These are phyloP conservation scores for Fragaria ananassa DNA, from an alignment of 306 rosid species.

Conservation along the genomic window DNA sequence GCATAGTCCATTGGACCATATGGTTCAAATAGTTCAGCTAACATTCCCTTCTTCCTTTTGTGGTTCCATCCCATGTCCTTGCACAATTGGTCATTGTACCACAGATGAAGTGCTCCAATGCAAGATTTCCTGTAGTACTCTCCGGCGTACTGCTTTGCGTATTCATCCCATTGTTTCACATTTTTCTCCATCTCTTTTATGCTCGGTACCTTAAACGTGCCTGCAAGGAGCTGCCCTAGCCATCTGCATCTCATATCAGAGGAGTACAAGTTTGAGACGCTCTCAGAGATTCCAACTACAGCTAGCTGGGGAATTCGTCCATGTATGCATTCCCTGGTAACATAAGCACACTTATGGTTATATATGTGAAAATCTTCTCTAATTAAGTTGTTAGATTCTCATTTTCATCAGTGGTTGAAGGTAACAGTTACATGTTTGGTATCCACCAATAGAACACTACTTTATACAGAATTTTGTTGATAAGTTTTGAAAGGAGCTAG, in stretches of 20 bases:
- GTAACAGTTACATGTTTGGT: too few relatives aligned
- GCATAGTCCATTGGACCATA: conserved; percentile 58
- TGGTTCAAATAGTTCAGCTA: conserved; percentile 52
- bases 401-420: too few relatives aligned
- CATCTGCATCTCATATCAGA: conserved; percentile 69
- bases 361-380: neutral
- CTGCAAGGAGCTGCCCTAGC: conserved; percentile 37
- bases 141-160: conserved; percentile 33
- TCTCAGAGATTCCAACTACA: conserved; percentile 45
- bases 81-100: conserved; percentile 60
- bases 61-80: conserved; percentile 73
- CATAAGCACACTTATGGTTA: neutral
- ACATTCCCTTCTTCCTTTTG: conserved; percentile 51
- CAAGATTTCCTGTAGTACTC: conserved; percentile 45
- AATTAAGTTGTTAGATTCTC: neutral
- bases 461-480: too few relatives aligned
- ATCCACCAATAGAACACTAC: too few relatives aligned
- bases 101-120: conserved; percentile 43
- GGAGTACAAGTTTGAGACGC: conserved; percentile 43
- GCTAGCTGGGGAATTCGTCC: conserved; percentile 38
- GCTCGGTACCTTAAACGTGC: conserved; percentile 50
- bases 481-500: neutral
- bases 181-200: conserved; percentile 61
- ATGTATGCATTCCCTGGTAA: conserved; percentile 41
- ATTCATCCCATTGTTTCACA: conserved; percentile 38